phyloP scores from a whole-genome alignment of 805 yeast genomes.

The Kazachstania martiniae region DNA sequence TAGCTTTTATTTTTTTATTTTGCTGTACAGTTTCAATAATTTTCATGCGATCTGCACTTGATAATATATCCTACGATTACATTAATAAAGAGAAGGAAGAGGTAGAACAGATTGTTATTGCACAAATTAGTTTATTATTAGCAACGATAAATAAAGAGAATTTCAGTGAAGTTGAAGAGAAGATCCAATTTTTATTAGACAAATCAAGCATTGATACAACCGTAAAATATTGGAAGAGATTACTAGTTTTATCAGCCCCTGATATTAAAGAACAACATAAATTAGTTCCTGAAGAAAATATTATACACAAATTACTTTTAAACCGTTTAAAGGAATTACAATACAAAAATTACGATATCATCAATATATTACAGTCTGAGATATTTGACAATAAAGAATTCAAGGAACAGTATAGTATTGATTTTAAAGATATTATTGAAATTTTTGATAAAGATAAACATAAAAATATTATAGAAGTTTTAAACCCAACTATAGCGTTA shows the following conservation, averaged over 20 bases:
- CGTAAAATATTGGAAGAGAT: slow-evolving; percentile 20
- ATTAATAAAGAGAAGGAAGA: slow-evolving; percentile 16
- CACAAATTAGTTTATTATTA: slow-evolving; percentile 23
- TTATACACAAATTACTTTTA: slow-evolving; percentile 15
- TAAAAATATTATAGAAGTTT: slow-evolving; percentile 6
- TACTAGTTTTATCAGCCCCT: slow-evolving; percentile 14
- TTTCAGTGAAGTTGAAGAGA: slow-evolving; percentile 9
- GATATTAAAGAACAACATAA: slow-evolving; percentile 11
- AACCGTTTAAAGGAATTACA: slow-evolving; percentile 12
- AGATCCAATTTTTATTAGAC: slow-evolving; percentile 15
- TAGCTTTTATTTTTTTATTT: too few species aligned
- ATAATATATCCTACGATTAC: too few species aligned
- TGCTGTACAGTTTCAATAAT: too few species aligned
- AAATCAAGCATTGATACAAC: slow-evolving; percentile 14
- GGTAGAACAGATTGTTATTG: slow-evolving; percentile 17
- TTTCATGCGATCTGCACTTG: slow-evolving; percentile 18
- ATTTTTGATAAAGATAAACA: slow-evolving; percentile 5
- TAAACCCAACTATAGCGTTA: slow-evolving; percentile 8
- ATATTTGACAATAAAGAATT: slow-evolving; percentile 11
- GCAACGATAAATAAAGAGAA: slow-evolving; percentile 15
- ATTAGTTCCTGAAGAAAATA: slow-evolving; percentile 10
- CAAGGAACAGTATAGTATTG: slow-evolving; percentile 3
- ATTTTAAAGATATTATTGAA: slow-evolving; percentile 6
- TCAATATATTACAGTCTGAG: slow-evolving; percentile 8
- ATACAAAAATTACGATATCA: slow-evolving; percentile 7